phyloP scores from a whole-genome alignment of 805 yeast genomes.

The Yarrowia hollandica region DNA sequence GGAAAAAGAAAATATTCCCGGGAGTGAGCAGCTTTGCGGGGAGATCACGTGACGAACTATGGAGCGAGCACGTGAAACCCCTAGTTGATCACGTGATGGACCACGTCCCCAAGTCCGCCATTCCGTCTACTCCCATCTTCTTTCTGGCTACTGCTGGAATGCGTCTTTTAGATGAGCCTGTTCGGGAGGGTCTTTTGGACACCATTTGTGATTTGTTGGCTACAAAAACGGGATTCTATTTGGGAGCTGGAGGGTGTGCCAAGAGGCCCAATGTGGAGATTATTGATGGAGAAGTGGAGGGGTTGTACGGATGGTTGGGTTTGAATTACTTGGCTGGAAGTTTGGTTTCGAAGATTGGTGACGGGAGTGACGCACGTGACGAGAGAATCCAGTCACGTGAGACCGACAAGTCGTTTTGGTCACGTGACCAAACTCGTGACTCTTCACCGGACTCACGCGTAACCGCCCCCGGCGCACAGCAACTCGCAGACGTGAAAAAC shows the following conservation, averaged over 20 bases:
- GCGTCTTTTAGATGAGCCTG: constrained; percentile 65
- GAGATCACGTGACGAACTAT: constrained; percentile 38
- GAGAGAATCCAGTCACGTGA: background rate
- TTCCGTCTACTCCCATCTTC: constrained; percentile 75
- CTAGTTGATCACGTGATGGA: constrained; percentile 67
- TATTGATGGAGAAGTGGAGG: constrained; percentile 94
- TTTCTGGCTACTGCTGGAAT: constrained; percentile 97
- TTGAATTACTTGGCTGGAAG: constrained; percentile 78
- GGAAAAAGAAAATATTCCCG: constrained; percentile 75
- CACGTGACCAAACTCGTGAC: constrained; percentile 35
- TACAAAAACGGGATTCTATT: constrained; percentile 55
- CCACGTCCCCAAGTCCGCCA: constrained; percentile 64
- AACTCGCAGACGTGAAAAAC: constrained; percentile 32
- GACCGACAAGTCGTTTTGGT: background rate
- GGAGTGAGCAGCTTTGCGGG: constrained; percentile 85
- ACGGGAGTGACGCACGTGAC: constrained; percentile 42
- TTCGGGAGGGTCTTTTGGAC: constrained; percentile 54
- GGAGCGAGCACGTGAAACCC: constrained; percentile 57
- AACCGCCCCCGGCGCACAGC: too few relatives aligned
- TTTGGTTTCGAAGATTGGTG: constrained; percentile 41
- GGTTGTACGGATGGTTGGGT: constrained; percentile 93
- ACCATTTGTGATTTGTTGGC: constrained; percentile 61
- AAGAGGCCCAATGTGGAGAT: constrained; percentile 65
- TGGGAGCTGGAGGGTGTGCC: constrained; percentile 51
- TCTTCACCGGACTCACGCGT: too few relatives aligned